Evolutionary conservation across 129 eudicot species (phyloP), one percentile per base, ranked within the genome.

Genomic region (Silybum marianum): DNA sequence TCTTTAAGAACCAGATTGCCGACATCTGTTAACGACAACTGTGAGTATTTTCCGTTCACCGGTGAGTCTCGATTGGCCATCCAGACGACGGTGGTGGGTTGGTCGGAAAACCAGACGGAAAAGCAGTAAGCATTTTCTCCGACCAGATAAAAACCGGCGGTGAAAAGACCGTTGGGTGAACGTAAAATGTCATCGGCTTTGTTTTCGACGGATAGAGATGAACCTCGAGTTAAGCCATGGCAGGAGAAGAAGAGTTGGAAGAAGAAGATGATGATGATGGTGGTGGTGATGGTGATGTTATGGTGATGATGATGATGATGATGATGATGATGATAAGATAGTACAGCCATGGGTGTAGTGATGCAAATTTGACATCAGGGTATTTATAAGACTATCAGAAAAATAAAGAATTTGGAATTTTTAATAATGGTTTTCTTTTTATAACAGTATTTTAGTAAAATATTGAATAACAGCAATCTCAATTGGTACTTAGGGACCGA

Each of bases 51-150:
- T 10, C 88, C 88, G 72, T 89, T 91, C 5, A 91, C 88, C 2
- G 96, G 93, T 42, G 42, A 73, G 54, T 91, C 84, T 21, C 91
- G 74, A 75, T 89, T 91, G 16, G 91, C 91, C 90, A 84, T 89
- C 92, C 93, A 89, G 38, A 85, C 81, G 11, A 87, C 4, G 36
- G 93, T 85, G 74, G 54, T 44, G 13, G 75, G 82, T 9, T 76
- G 39, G 71, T 75, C 11, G 23, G 88, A 40, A 78, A 75, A 88
- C 96, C 96, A 85, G 3, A 91, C 60, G 8, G 89, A 68, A 25
- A 88, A 91, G 24, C 62, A 84, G 30, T 75, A 90, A 9, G 90
- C 90, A 44, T 91, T 88, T 0, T 71, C 68, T 13, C 90, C 88
- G 22, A 87, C 85, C 5, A 18, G 32, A 62, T 84, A 63, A 76